phyloP scores from a whole-genome alignment of 1,284 basidiomycete genomes.

The Pterulicium gracile region DNA sequence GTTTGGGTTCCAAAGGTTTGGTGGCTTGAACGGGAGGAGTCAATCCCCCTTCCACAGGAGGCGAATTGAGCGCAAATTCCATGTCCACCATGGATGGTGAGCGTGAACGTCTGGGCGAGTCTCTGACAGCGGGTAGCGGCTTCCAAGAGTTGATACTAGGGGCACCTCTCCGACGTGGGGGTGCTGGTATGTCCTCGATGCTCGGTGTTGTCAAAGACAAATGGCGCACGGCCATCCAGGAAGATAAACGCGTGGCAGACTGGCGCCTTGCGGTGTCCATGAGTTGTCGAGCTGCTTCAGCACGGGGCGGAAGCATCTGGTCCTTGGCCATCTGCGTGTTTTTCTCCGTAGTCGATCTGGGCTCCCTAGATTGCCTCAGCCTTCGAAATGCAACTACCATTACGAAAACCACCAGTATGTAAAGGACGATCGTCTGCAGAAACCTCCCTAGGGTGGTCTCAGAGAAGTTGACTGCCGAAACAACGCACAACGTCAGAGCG shows the following conservation, averaged over 20 bases:
- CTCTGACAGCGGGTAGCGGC: neutral
- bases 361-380: neutral
- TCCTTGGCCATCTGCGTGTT: neutral
- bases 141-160: too few species aligned
- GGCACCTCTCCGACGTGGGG: too few species aligned
- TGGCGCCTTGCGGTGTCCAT: slow-evolving; percentile 11
- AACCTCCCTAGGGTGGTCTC: slow-evolving; percentile 63
- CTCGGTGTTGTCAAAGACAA: slow-evolving; percentile 16
- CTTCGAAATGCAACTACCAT: slow-evolving; percentile 35
- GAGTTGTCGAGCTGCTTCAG: too few species aligned
- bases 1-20: too few species aligned
- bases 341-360: neutral
- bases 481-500: slow-evolving; percentile 6
- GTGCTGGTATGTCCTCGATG: slow-evolving; percentile 14
- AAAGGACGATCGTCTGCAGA: slow-evolving; percentile 56
- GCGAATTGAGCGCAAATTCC: neutral
- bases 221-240: slow-evolving; percentile 22
- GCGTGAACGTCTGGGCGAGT: neutral
- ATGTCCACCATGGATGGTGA: neutral
- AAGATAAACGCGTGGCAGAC: slow-evolving; percentile 18
- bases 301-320: too few species aligned
- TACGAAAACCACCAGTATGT: slow-evolving; percentile 46
- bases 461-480: slow-evolving; percentile 46
- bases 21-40: too few species aligned
- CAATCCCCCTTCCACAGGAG: too few species aligned